Conservation (phyloP, 2,329 filamentous ascomycete species). For the Phialocephala sp. region DNA sequence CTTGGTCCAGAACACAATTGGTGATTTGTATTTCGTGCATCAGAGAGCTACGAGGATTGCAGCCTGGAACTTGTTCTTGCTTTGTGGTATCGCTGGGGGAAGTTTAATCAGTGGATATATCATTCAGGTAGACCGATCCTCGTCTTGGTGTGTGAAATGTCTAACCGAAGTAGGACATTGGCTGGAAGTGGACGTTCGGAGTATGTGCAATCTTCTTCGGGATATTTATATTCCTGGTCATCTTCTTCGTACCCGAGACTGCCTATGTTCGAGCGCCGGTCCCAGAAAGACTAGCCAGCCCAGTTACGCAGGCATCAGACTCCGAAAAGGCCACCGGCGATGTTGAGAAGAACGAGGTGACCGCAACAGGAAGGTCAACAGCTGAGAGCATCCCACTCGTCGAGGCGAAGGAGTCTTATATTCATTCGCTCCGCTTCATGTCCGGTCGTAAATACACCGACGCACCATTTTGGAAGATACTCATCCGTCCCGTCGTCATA, state of each 20-base stretch:
- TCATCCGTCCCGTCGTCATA: constrained; percentile 44
- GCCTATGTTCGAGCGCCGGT: constrained; percentile 40
- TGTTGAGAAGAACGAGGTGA: constrained; percentile 17
- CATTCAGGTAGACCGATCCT: constrained; percentile 35
- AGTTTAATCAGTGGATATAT: constrained; percentile 48
- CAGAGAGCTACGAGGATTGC: constrained; percentile 48
- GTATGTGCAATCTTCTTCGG: constrained; percentile 45
- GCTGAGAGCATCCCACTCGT: background rate
- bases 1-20: constrained; percentile 57
- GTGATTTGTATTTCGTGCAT: constrained; percentile 52
- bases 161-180: constrained; percentile 41
- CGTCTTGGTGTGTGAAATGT: background rate
- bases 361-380: constrained; percentile 13
- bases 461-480: constrained; percentile 44
- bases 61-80: constrained; percentile 48
- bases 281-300: constrained; percentile 19
- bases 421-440: constrained; percentile 39
- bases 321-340: constrained; percentile 21
- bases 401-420: constrained; percentile 41
- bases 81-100: constrained; percentile 47
- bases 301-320: constrained; percentile 34
- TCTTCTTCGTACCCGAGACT: constrained; percentile 36
- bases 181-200: constrained; percentile 49
- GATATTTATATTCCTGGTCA: constrained; percentile 29
- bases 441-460: constrained; percentile 43